A percentile compares a stretch with the other conserved stretches of the same genome.
phyloP scores from a whole-genome alignment of 164 flowering plant species.

The Saururus chinensis region DNA sequence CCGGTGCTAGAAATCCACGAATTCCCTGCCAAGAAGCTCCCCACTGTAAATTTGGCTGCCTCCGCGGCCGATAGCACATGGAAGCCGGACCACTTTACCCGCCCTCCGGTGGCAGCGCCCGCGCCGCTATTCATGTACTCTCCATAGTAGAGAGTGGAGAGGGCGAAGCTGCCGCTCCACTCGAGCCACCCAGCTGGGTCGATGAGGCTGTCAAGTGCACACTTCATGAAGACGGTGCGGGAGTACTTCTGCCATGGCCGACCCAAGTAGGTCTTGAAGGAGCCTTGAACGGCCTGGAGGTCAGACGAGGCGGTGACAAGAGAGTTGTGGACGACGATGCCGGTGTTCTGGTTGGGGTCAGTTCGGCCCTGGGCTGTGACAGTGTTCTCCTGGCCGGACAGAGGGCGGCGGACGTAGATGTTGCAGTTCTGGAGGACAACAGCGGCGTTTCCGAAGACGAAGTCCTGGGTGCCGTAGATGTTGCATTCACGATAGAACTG shows the following conservation, averaged over 20 bases:
- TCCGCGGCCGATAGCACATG: constrained; percentile 24
- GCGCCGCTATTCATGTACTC: constrained; percentile 46
- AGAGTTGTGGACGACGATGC: constrained; percentile 38
- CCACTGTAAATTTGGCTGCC: constrained; percentile 39
- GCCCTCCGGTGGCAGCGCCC: constrained; percentile 30
- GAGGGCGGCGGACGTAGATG: constrained; percentile 30
- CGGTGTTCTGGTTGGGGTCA: constrained; percentile 44
- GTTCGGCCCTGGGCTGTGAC: constrained; percentile 52
- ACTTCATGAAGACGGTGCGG: constrained; percentile 44
- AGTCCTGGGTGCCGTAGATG: constrained; percentile 50
- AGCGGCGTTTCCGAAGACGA: constrained; percentile 51
- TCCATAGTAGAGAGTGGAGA: constrained; percentile 39
- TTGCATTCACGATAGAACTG: constrained; percentile 55
- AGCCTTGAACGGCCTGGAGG: constrained; percentile 8
- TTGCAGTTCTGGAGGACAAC: constrained; percentile 42
- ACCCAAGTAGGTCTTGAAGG: constrained; percentile 29
- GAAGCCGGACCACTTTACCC: constrained; percentile 50
- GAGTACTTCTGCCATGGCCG: constrained; percentile 56
- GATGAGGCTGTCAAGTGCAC: constrained; percentile 23
- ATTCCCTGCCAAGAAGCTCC: constrained; percentile 35
- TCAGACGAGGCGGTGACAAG: constrained; percentile 18
- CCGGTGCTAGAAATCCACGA: constrained; percentile 48
- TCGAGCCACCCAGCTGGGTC: constrained; percentile 42
- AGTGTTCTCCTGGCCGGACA: constrained; percentile 27
- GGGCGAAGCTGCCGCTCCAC: constrained; percentile 39